Conservation (phyloP, 129 eudicot species). For the Arctium minus region DNA sequence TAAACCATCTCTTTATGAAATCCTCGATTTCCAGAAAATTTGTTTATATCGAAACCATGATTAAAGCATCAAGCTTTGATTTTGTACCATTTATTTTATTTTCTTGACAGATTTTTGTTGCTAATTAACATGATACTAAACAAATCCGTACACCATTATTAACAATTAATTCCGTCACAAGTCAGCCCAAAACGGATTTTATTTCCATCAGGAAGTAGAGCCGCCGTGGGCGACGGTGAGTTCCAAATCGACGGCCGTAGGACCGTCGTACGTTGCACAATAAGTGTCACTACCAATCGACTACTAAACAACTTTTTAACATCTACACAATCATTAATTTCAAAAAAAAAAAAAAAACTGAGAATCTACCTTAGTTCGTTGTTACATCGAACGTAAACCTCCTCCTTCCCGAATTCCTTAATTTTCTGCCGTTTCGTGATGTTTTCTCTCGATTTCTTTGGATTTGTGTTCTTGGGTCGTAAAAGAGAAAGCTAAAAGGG, state of each 20-base stretch:
- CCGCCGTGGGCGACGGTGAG: background rate
- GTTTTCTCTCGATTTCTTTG: background rate
- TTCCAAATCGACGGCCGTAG: background rate
- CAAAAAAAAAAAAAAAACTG: background rate
- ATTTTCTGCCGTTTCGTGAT: background rate
- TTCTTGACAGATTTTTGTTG: background rate
- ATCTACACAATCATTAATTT: background rate
- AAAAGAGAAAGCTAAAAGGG: background rate
- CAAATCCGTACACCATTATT: background rate
- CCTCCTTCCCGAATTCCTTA: background rate
- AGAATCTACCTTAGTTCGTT: background rate
- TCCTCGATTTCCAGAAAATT: background rate
- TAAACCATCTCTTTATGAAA: background rate
- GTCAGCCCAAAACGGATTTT: background rate
- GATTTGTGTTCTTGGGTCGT: background rate
- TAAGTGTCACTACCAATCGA: background rate
- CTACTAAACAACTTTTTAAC: background rate
- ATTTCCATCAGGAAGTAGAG: background rate
- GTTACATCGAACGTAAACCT: background rate
- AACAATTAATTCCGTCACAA: background rate
- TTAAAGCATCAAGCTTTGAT: background rate
- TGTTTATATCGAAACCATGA: background rate
- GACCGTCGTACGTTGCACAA: background rate
- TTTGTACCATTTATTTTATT: background rate
- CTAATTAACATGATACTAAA: background rate